Evolutionary conservation across 805 yeast genomes (phyloP).

Genomic region (Pichia deserticola): DNA sequence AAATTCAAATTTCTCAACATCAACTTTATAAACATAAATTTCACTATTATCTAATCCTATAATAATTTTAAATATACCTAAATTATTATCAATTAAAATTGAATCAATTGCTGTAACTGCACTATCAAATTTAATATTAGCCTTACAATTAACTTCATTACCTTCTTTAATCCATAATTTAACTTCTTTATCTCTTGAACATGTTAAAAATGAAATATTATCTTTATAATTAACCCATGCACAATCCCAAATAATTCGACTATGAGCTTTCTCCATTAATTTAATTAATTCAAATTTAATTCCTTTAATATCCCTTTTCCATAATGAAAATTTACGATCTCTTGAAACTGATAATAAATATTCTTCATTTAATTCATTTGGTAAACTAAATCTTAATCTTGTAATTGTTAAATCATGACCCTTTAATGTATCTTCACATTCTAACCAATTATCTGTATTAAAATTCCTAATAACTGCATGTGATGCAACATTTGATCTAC

Average conservation of each 20-base stretch:
- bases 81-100: conserved; percentile 26
- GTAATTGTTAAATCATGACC: conserved; percentile 86
- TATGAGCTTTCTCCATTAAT: conserved; percentile 64
- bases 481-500: conserved; percentile 72
- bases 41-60: conserved; percentile 70
- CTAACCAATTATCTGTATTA: conserved; percentile 50
- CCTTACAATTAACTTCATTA: conserved; percentile 27
- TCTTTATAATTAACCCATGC: conserved; percentile 64
- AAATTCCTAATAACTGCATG: conserved; percentile 85
- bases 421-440: conserved; percentile 51
- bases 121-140: conserved; percentile 36
- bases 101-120: conserved; percentile 68
- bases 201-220: conserved; percentile 60
- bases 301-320: conserved; percentile 39
- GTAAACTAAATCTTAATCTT: conserved; percentile 61
- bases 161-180: conserved; percentile 52
- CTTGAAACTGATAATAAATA: conserved; percentile 69
- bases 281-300: conserved; percentile 22
- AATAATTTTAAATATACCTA: conserved; percentile 36
- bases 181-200: conserved; percentile 73
- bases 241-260: conserved; percentile 93
- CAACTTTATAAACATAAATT: conserved; percentile 38
- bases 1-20: conserved; percentile 21
- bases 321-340: conserved; percentile 78
- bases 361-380: conserved; percentile 40